Conservation (phyloP, 2,329 filamentous ascomycete genomes). For the Trichoderma citrinoviride region DNA sequence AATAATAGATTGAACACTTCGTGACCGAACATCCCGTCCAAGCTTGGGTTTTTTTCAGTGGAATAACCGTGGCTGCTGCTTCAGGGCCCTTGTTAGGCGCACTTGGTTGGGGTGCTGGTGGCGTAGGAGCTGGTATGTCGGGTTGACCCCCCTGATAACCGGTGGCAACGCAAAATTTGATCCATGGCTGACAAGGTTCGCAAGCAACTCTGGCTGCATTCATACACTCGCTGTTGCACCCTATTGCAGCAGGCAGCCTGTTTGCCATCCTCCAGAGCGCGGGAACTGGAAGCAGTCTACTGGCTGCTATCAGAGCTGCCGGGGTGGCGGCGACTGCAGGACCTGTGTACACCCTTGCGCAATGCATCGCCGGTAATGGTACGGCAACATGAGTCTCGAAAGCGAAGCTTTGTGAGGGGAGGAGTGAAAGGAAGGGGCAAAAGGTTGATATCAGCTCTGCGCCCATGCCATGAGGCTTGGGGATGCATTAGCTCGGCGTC, state of each 20-base stretch:
- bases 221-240: conserved; percentile 25
- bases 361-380: not conserved
- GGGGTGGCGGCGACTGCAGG: not conserved
- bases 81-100: not conserved
- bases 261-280: conserved; percentile 36
- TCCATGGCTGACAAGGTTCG: not conserved
- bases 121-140: not conserved
- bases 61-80: not conserved
- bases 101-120: conserved; percentile 1
- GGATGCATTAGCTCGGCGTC: conserved; percentile 7
- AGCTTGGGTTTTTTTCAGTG: not conserved
- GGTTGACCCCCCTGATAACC: not conserved
- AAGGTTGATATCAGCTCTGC: not conserved
- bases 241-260: conserved; percentile 24
- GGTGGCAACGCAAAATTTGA: not conserved
- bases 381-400: not conserved
- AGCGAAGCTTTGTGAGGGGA: too few species aligned
- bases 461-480: not conserved
- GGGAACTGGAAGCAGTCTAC: conserved; percentile 29
- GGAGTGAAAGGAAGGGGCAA: not conserved
- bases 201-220: not conserved
- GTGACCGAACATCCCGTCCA: conserved; percentile 1
- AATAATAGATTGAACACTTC: not conserved
- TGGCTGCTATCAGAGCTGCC: conserved; percentile 22
- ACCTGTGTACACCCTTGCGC: not conserved